Evolutionary conservation across 1,284 basidiomycete genomes (phyloP).

Genomic region (Sparassis latifolia): DNA sequence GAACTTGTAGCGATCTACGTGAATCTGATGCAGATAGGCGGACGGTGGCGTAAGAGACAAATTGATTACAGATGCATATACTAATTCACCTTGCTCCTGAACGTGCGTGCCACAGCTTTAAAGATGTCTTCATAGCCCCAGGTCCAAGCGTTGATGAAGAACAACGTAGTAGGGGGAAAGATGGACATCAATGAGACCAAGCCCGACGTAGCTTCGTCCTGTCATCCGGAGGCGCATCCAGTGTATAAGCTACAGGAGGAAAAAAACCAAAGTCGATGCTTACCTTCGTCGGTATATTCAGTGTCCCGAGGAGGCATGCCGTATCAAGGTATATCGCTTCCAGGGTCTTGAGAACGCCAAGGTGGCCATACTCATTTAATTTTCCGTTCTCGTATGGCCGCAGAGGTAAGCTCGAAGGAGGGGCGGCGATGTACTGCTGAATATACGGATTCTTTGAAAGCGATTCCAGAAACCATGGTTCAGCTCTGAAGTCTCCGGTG

Average conservation of each 20-base stretch:
- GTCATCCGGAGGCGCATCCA: neutral
- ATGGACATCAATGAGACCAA: slow-evolving; percentile 63
- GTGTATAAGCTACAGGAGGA: neutral
- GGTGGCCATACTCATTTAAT: neutral
- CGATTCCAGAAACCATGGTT: slow-evolving; percentile 68
- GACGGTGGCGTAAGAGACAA: neutral
- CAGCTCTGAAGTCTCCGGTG: slow-evolving; percentile 89
- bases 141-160: slow-evolving; percentile 92
- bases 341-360: slow-evolving; percentile 36
- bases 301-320: slow-evolving; percentile 53
- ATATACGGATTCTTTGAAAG: slow-evolving; percentile 65
- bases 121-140: slow-evolving; percentile 89
- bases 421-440: slow-evolving; percentile 56
- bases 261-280: slow-evolving; percentile 2
- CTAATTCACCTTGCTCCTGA: slow-evolving; percentile 48
- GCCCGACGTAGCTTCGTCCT: slow-evolving; percentile 65
- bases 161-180: slow-evolving; percentile 62
- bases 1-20: slow-evolving; percentile 85
- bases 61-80: neutral
- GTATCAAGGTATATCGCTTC: slow-evolving; percentile 89
- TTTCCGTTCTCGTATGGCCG: neutral
- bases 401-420: slow-evolving; percentile 4
- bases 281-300: slow-evolving; percentile 72
- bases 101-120: slow-evolving; percentile 63
- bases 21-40: slow-evolving; percentile 47